Evolutionary conservation across 495 filamentous ascomycete genomes (phyloP), one percentile per base, ranked within the genome.

Genomic region (Lasiosphaeria miniovina): DNA sequence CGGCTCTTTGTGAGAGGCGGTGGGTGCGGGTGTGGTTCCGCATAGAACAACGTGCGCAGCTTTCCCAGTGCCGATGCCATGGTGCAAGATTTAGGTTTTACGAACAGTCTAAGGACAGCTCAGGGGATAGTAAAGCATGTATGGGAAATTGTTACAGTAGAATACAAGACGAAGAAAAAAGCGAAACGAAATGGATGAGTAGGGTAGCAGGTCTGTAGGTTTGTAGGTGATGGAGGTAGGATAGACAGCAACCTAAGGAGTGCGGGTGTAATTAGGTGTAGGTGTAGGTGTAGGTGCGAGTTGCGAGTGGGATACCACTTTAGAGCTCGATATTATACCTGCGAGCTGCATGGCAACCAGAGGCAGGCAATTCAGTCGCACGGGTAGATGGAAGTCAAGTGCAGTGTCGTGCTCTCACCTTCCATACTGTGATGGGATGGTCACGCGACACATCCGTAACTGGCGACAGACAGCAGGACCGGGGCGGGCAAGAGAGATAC

Each of bases 31-130:
- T 58, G 55, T 54, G 38, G 32, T 43, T 61, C 36, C 33, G 60
- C 54, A 43, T 60, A 55, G 45, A 62, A 49, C 14, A 63, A 31
- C 38, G 50, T 55, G 36, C 65, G 65, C 49, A 62, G 57, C 51
- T 59, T 63, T 51, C 48, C 52, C 41, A 38, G 45, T 12, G 54
- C 46, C 43, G 57, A 36, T 14, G 54, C 15, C 54, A 56, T 56
- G 31, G 11, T 49, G 54, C 6, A n/a, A 35, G 53, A 24, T 43
- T 17, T 24, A 24, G 24, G 24, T 24, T 24, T 34, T 35, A 52
- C 17, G 24, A 48, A 15, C 14, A 14, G 36, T 38, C 6, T 35
- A 34, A 24, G 38, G 40, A 32, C n/a, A 17, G 15, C 12, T 11
- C 24, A 32, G 8, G n/a, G 35, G 10, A 15, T n/a, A 24, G 15